Conservation (phyloP, 2,329 filamentous ascomycete genomes). For the Zymoseptoria tritici region DNA sequence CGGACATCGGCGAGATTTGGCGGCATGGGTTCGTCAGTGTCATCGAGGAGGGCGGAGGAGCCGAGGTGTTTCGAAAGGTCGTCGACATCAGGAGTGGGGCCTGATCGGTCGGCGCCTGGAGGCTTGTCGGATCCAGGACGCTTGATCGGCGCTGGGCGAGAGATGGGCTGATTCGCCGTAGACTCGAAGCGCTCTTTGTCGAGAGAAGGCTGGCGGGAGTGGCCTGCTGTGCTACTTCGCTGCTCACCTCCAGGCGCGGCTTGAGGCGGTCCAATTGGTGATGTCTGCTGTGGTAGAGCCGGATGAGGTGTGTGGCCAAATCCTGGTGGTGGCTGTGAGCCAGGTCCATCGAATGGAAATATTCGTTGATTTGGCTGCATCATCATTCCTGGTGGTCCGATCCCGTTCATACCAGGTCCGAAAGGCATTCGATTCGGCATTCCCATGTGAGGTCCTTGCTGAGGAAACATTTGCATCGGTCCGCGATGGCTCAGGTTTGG, state of each 20-base stretch:
- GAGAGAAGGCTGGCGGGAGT: conserved; percentile 68
- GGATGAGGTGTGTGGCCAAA: conserved; percentile 39
- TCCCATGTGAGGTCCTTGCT: conserved; percentile 45
- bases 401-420: conserved; percentile 47
- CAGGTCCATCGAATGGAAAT: conserved; percentile 45
- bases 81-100: conserved; percentile 47
- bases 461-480: conserved; percentile 48
- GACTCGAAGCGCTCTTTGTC: conserved; percentile 54
- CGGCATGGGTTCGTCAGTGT: conserved; percentile 59
- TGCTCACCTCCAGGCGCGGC: conserved; percentile 26
- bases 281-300: conserved; percentile 21
- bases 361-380: conserved; percentile 47
- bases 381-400: conserved; percentile 44
- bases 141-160: conserved; percentile 79
- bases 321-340: conserved; percentile 40
- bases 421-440: conserved; percentile 33
- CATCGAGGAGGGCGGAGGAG: conserved; percentile 76
- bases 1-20: conserved; percentile 30
- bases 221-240: conserved; percentile 37
- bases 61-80: conserved; percentile 60
- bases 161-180: conserved; percentile 62
- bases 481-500: conserved; percentile 46
- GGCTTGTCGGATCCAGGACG: conserved; percentile 67
- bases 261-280: conserved; percentile 28
- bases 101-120: conserved; percentile 36